A percentile compares a stretch with the other conserved stretches of the same genome.
Evolutionary conservation across 2,329 filamentous ascomycete genomes (phyloP).

Genomic region (Zymoseptoria tritici): DNA sequence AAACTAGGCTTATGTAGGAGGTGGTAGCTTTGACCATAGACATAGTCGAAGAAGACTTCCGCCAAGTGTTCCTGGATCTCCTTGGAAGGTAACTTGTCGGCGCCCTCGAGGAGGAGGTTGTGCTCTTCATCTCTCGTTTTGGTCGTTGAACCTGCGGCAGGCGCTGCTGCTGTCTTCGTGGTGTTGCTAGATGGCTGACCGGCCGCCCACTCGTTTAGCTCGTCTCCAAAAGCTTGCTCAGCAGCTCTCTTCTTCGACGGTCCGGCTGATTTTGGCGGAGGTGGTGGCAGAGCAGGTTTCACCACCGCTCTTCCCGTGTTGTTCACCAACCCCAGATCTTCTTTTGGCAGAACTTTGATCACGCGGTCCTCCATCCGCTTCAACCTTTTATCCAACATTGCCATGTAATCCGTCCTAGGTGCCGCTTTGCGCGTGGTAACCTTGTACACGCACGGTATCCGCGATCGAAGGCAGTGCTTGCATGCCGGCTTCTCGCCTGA

Average conservation of each 20-base stretch:
- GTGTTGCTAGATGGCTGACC: slow-evolving; percentile 39
- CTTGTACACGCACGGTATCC: slow-evolving; percentile 96
- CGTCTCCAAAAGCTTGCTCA: slow-evolving; percentile 78
- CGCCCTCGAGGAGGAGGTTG: slow-evolving; percentile 71
- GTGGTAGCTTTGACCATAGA: slow-evolving; percentile 93
- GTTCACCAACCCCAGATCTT: slow-evolving; percentile 62
- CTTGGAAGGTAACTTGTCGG: slow-evolving; percentile 70
- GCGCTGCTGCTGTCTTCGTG: slow-evolving; percentile 29
- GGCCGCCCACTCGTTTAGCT: slow-evolving; percentile 70
- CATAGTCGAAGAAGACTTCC: slow-evolving; percentile 89
- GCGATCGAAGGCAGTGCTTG: slow-evolving; percentile 87
- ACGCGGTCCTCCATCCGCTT: slow-evolving; percentile 98
- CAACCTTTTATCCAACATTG: slow-evolving; percentile 90
- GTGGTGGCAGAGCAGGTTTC: slow-evolving; percentile 64
- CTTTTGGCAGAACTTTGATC: slow-evolving; percentile 87
- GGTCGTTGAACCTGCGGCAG: slow-evolving; percentile 5
- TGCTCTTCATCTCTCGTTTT: slow-evolving; percentile 57
- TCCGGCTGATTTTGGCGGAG: slow-evolving; percentile 46
- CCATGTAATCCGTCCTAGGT: slow-evolving; percentile 96
- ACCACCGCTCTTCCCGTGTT: slow-evolving; percentile 73
- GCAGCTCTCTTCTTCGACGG: slow-evolving; percentile 68
- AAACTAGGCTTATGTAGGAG: slow-evolving; percentile 95
- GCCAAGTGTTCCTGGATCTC: slow-evolving; percentile 90
- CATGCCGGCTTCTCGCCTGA: slow-evolving; percentile 96
- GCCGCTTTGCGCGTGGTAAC: slow-evolving; percentile 90